These are phyloP conservation scores for Protomyces gravidus DNA, from an alignment of 1,139 yeast species.

Conservation along the genomic window DNA sequence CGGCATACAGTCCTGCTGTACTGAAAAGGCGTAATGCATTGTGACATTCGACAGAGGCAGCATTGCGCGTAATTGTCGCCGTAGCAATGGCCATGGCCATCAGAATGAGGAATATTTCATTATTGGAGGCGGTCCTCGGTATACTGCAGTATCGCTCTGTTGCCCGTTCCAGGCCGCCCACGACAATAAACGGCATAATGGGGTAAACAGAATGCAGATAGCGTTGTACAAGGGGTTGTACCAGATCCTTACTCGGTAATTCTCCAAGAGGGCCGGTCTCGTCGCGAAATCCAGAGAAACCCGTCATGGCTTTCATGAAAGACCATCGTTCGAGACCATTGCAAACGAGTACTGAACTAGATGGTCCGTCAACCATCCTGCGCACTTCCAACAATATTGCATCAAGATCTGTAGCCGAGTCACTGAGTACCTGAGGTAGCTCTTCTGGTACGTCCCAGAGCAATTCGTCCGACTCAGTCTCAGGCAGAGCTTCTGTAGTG, in stretches of 20 bases:
- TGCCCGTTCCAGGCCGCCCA: slow-evolving; percentile 3
- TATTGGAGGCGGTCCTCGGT: slow-evolving; percentile 1
- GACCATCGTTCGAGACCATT: background rate
- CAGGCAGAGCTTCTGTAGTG: background rate
- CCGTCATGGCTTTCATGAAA: background rate
- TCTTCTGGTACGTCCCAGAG: background rate
- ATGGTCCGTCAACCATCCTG: background rate
- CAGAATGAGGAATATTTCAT: slow-evolving; percentile 8
- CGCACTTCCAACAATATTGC: background rate
- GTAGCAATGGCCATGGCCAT: slow-evolving; percentile 20
- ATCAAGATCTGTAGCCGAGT: background rate
- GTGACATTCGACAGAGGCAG: slow-evolving; percentile 9
- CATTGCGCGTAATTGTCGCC: slow-evolving; percentile 7
- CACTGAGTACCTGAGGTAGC: background rate
- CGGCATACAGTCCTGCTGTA: slow-evolving; percentile 7
- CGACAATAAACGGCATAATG: background rate
- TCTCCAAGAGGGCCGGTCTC: slow-evolving; percentile 20
- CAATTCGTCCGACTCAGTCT: background rate
- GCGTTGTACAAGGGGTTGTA: slow-evolving; percentile 16
- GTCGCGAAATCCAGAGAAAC: slow-evolving; percentile 21
- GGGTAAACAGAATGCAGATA: slow-evolving; percentile 10
- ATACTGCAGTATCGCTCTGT: background rate
- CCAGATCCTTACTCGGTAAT: background rate
- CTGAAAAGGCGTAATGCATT: slow-evolving; percentile 19
- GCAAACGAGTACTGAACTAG: background rate